These are phyloP conservation scores for Phlegmacium glaucopus DNA, from an alignment of 768 basidiomycete genomes.

Conservation along the genomic window DNA sequence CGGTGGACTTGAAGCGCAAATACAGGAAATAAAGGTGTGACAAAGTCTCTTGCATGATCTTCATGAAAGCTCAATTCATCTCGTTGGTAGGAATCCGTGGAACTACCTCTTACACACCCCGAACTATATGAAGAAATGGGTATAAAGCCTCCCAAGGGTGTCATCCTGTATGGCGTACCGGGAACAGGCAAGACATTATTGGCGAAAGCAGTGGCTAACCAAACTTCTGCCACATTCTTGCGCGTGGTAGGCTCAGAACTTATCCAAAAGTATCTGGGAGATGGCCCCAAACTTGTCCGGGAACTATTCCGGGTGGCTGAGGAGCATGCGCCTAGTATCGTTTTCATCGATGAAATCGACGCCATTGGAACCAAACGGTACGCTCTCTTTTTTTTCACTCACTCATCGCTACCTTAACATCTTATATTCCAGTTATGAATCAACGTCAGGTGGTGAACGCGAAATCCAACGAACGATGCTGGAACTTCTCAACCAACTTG, in stretches of 20 bases:
- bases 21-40: conserved; percentile 95
- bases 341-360: conserved; percentile 99
- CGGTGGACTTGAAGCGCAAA: conserved; percentile 94
- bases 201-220: conserved; percentile 96
- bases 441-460: conserved; percentile 96
- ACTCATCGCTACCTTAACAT: conserved; percentile 2
- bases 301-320: conserved; percentile 97
- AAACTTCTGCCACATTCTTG: conserved; percentile 96
- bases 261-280: conserved; percentile 99
- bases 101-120: conserved; percentile 95
- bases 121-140: conserved; percentile 99
- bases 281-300: conserved; percentile 96
- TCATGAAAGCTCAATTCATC: neutral
- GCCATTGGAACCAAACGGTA: conserved; percentile 97
- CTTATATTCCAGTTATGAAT: conserved; percentile 73
- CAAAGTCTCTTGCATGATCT: neutral
- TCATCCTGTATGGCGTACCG: conserved; percentile 97
- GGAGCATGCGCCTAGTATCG: conserved; percentile 97
- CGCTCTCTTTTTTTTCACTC: conserved; percentile 15
- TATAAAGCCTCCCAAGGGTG: conserved; percentile 98
- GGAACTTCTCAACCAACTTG: conserved; percentile 96
- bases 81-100: conserved; percentile 84
- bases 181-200: conserved; percentile 98
- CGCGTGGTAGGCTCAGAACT: conserved; percentile 97
- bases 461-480: conserved; percentile 99